Evolutionary conservation across 2,329 filamentous ascomycete genomes (phyloP).

Genomic region (Paecilomyces fulvus): DNA sequence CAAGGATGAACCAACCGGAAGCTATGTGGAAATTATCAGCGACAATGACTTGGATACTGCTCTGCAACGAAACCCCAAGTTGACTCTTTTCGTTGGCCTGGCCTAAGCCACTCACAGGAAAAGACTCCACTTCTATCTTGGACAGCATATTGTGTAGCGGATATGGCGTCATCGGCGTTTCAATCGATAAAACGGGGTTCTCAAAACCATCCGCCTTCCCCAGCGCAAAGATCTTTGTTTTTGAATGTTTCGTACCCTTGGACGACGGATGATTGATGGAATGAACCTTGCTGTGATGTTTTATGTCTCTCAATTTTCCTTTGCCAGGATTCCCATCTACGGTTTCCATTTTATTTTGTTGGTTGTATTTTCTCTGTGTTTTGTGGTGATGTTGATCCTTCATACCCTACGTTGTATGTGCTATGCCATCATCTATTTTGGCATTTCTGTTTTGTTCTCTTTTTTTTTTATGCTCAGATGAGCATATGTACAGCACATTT

Average conservation of each 20-base stretch:
- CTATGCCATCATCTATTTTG: background rate
- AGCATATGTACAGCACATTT: background rate
- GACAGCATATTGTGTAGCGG: slow-evolving; percentile 9
- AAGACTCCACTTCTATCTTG: background rate
- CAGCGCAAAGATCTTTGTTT: slow-evolving; percentile 12
- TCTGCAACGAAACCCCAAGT: slow-evolving; percentile 75
- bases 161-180: slow-evolving; percentile 18
- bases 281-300: slow-evolving; percentile 23
- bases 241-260: slow-evolving; percentile 11
- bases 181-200: slow-evolving; percentile 11
- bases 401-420: background rate
- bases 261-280: slow-evolving; percentile 25
- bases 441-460: background rate
- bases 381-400: background rate
- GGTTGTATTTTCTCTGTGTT: background rate
- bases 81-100: slow-evolving; percentile 60
- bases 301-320: slow-evolving; percentile 21
- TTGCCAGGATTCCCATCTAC: background rate
- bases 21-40: slow-evolving; percentile 65
- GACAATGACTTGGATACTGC: slow-evolving; percentile 76
- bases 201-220: slow-evolving; percentile 13
- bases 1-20: slow-evolving; percentile 71
- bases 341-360: background rate
- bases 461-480: background rate
- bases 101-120: slow-evolving; percentile 12